These are phyloP conservation scores for Inga leiocalycina DNA, from an alignment of 306 rosid species.

Conservation along the genomic window DNA sequence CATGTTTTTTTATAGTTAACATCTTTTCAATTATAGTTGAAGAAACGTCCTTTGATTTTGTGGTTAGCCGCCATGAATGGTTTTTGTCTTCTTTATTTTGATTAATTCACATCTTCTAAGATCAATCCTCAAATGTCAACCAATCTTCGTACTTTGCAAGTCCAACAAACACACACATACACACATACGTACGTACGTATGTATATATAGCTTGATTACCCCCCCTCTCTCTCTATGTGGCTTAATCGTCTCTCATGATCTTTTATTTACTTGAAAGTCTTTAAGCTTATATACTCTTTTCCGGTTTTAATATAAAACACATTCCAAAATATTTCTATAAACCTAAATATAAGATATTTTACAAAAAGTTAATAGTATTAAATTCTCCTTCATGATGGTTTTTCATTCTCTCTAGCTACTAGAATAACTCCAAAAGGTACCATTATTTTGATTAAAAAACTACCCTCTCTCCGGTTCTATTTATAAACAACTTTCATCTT, in stretches of 20 bases:
- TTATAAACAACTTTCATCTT: no score
- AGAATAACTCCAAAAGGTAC: background rate
- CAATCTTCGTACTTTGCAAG: no score
- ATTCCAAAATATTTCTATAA: background rate
- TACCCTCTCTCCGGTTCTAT: background rate
- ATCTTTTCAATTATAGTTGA: background rate
- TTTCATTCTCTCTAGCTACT: background rate
- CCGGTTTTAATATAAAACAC: no score
- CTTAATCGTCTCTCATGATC: background rate
- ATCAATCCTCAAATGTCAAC: no score
- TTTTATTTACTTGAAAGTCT: background rate
- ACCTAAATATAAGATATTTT: no score
- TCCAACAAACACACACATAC: no score
- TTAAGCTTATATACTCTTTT: background rate
- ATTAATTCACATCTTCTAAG: background rate
- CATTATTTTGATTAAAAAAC: background rate
- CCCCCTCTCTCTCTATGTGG: background rate
- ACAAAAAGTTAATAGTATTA: no score
- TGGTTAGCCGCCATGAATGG: background rate
- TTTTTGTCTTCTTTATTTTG: background rate
- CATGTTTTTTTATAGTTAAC: no score
- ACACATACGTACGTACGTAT: no score
- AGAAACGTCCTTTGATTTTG: background rate
- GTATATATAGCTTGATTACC: background rate
- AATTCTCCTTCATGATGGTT: background rate